Evolutionary conservation across 345 rosid genomes (phyloP).

Genomic region (Kernera saxatilis): DNA sequence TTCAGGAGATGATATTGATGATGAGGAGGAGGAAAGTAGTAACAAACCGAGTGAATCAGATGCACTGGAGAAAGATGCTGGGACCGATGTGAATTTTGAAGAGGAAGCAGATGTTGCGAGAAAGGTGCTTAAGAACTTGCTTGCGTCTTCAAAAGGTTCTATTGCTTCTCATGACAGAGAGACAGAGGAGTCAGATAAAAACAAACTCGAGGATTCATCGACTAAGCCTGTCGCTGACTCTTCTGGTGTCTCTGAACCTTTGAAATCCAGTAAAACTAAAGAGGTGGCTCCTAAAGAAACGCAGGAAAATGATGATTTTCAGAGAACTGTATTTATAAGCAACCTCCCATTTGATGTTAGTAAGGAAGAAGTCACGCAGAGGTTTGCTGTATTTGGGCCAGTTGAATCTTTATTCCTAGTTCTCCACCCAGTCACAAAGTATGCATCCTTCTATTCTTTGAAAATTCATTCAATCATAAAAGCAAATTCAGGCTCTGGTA

Average conservation of each 20-base stretch:
- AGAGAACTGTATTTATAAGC: slow-evolving; percentile 68
- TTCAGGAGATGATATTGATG: slow-evolving; percentile 26
- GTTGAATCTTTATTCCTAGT: slow-evolving; percentile 70
- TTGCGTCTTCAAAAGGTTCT: slow-evolving; percentile 44
- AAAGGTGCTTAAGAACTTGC: slow-evolving; percentile 63
- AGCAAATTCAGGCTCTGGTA: not conserved
- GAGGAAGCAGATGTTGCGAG: slow-evolving; percentile 71
- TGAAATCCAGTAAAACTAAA: slow-evolving; percentile 35
- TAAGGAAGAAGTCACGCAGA: slow-evolving; percentile 63
- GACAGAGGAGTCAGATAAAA: slow-evolving; percentile 30
- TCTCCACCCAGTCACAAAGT: slow-evolving; percentile 87
- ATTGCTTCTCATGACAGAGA: slow-evolving; percentile 36
- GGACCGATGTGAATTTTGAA: slow-evolving; percentile 50
- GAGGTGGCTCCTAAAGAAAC: slow-evolving; percentile 29
- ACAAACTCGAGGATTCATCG: slow-evolving; percentile 19
- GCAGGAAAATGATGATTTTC: slow-evolving; percentile 55
- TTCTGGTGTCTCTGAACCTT: slow-evolving; percentile 34
- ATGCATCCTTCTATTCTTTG: slow-evolving; percentile 15
- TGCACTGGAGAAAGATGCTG: slow-evolving; percentile 34
- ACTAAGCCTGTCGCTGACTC: slow-evolving; percentile 31
- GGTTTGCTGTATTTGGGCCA: slow-evolving; percentile 71
- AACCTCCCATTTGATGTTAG: slow-evolving; percentile 80
- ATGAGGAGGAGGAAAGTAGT: slow-evolving; percentile 16
- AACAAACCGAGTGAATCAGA: slow-evolving; percentile 28
- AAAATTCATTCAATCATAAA: not conserved